Evolutionary conservation across 2,329 filamentous ascomycete genomes (phyloP).

Genomic region (Rhinocladiella mackenziei): DNA sequence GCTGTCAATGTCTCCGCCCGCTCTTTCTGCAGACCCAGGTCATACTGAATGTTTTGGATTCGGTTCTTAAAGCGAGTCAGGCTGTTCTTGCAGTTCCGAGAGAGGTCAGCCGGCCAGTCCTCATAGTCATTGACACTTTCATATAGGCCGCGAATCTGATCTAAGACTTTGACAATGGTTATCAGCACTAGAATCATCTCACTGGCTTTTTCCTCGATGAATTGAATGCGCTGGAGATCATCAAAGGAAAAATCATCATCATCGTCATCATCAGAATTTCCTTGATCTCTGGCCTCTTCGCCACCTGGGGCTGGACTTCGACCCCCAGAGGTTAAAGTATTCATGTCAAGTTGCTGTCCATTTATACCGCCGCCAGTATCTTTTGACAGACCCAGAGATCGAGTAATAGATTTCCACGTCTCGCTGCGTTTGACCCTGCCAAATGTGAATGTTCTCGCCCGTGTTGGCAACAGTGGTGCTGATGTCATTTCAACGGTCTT

Average conservation of each 20-base stretch:
- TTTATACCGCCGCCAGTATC: too few species aligned
- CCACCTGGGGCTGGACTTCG: too few species aligned
- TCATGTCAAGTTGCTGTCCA: too few species aligned
- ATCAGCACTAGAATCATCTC: conserved; percentile 35
- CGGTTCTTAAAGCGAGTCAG: conserved; percentile 26
- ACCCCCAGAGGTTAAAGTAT: too few species aligned
- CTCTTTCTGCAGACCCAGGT: conserved; percentile 29
- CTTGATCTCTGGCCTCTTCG: conserved; percentile 2
- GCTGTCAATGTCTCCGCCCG: conserved; percentile 27
- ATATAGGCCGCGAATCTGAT: conserved; percentile 28
- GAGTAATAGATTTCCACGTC: too few species aligned
- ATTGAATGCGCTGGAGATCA: conserved; percentile 38
- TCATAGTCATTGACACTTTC: conserved; percentile 5
- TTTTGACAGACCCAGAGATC: too few species aligned
- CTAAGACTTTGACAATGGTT: conserved; percentile 34
- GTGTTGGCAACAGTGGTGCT: too few species aligned
- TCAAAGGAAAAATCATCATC: conserved; percentile 25
- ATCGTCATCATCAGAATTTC: conserved; percentile 10
- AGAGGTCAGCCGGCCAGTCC: background rate
- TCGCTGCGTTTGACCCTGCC: too few species aligned
- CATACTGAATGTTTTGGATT: conserved; percentile 23
- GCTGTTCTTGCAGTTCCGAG: conserved; percentile 7
- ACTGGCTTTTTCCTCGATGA: conserved; percentile 38
- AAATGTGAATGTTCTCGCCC: too few species aligned
- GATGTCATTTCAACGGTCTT: too few species aligned